These are phyloP conservation scores for Manihot esculenta DNA, from an alignment of 441 rosid species.

Conservation along the genomic window DNA sequence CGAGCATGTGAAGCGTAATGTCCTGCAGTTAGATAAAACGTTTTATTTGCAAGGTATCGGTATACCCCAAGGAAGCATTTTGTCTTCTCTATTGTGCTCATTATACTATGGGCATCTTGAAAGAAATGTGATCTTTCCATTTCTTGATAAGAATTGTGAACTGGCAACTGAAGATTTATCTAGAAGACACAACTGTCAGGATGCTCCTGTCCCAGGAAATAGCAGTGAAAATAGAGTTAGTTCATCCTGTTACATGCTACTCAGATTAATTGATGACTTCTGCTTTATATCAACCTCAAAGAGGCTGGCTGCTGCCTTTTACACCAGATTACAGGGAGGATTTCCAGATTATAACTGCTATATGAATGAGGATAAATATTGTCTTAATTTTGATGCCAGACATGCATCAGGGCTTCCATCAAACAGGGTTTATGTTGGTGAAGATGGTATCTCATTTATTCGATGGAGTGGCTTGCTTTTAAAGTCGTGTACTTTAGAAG, in stretches of 20 bases:
- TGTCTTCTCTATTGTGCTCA: constrained; percentile 82
- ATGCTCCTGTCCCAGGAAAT: constrained; percentile 13
- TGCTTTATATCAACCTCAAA: constrained; percentile 81
- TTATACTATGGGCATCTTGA: constrained; percentile 84
- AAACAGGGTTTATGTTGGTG: constrained; percentile 47
- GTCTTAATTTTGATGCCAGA: constrained; percentile 60
- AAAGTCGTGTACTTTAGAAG: constrained; percentile 64
- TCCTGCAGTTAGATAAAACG: constrained; percentile 48
- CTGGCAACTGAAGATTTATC: constrained; percentile 26
- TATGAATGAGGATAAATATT: constrained; percentile 73
- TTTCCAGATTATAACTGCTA: constrained; percentile 73
- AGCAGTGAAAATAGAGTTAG: constrained; percentile 24
- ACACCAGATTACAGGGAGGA: constrained; percentile 51
- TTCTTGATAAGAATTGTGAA: constrained; percentile 43
- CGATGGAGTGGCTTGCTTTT: constrained; percentile 88
- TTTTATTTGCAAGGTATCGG: constrained; percentile 67
- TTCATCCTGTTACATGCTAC: constrained; percentile 41
- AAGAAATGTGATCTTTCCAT: constrained; percentile 65
- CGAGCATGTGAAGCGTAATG: constrained; percentile 64
- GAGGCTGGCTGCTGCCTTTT: constrained; percentile 60
- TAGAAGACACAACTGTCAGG: constrained; percentile 6
- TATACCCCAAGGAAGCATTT: constrained; percentile 85
- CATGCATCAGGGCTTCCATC: constrained; percentile 32
- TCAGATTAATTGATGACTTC: constrained; percentile 82
- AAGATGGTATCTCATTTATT: constrained; percentile 55